These are phyloP conservation scores for Akebia trifoliata DNA, from an alignment of 164 flowering plant species.

Conservation along the genomic window DNA sequence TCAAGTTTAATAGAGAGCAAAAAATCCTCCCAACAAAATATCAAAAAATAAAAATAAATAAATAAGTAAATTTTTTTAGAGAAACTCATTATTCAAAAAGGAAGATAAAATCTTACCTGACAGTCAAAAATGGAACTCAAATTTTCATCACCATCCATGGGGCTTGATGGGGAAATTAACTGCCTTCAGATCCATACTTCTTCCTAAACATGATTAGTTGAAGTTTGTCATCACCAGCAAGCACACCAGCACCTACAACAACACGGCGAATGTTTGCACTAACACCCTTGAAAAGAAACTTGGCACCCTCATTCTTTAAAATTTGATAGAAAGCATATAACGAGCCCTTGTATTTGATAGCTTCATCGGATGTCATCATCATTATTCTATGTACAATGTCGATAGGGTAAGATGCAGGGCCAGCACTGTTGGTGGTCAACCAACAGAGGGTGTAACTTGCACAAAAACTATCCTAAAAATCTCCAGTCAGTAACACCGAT, in stretches of 20 bases:
- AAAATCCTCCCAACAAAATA: too few relatives aligned
- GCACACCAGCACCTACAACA: too few relatives aligned
- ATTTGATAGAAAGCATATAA: constrained; percentile 4
- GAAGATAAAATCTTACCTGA: too few relatives aligned
- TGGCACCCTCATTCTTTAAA: constrained; percentile 10
- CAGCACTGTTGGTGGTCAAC: constrained; percentile 16
- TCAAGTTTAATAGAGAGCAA: too few relatives aligned
- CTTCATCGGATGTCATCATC: constrained; percentile 20
- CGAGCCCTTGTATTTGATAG: constrained; percentile 15
- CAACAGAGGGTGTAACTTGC: constrained; percentile 16
- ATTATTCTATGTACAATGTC: constrained; percentile 18
- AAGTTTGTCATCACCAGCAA: constrained; percentile 11
- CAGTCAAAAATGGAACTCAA: too few relatives aligned
- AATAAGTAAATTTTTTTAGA: too few relatives aligned
- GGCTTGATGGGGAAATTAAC: too few relatives aligned
- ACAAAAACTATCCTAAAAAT: constrained; percentile 15
- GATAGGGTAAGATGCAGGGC: constrained; percentile 14
- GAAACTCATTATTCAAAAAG: too few relatives aligned
- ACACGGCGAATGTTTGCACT: constrained; percentile 12
- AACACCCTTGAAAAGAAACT: constrained; percentile 8
- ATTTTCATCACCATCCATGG: neutral
- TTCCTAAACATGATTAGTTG: constrained; percentile 1
- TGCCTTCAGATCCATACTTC: too few relatives aligned
- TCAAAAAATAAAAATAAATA: too few relatives aligned
- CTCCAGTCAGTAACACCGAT: neutral